A percentile compares a stretch with the other conserved stretches of the same genome.
Conservation (phyloP, 1,284 basidiomycete genomes). For the Athelia psychrophila region DNA sequence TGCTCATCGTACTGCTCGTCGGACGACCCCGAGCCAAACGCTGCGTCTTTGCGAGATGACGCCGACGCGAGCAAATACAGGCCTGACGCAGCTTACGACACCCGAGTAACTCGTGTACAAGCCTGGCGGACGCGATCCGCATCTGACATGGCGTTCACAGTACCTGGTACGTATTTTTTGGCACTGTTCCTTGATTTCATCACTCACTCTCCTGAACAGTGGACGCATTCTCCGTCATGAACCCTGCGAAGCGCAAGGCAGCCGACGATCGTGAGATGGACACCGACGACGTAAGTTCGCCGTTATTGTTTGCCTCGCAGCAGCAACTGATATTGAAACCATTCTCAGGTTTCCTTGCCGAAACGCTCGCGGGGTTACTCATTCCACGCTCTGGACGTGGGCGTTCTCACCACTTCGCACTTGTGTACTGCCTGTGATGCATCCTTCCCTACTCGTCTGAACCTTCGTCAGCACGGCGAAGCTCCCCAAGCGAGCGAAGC, state of each 20-base stretch:
- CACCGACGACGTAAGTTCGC: conserved; percentile 44
- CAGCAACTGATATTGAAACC: conserved; percentile 7
- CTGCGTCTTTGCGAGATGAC: too few species aligned
- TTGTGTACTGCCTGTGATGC: conserved; percentile 72
- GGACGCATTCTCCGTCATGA: background rate
- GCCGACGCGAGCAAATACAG: conserved; percentile 3
- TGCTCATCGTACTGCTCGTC: conserved; percentile 71
- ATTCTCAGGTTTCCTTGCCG: conserved; percentile 25
- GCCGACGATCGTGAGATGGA: conserved; percentile 34
- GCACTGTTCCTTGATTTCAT: background rate
- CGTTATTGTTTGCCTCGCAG: conserved; percentile 1
- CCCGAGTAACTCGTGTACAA: conserved; percentile 55
- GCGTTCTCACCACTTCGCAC: conserved; percentile 29
- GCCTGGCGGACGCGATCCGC: conserved; percentile 49
- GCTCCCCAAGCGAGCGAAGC: conserved; percentile 55
- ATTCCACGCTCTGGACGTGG: conserved; percentile 8
- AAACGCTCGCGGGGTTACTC: conserved; percentile 53
- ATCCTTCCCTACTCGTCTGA: conserved; percentile 52
- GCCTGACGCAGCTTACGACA: conserved; percentile 49
- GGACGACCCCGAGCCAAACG: conserved; percentile 24
- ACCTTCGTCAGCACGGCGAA: conserved; percentile 56
- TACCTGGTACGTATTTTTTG: background rate
- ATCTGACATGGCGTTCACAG: background rate
- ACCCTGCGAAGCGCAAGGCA: conserved; percentile 42
- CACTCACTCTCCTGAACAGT: background rate